phyloP scores from a whole-genome alignment of 192 early-diverging fungal genomes.

The Coemansia sp. region DNA sequence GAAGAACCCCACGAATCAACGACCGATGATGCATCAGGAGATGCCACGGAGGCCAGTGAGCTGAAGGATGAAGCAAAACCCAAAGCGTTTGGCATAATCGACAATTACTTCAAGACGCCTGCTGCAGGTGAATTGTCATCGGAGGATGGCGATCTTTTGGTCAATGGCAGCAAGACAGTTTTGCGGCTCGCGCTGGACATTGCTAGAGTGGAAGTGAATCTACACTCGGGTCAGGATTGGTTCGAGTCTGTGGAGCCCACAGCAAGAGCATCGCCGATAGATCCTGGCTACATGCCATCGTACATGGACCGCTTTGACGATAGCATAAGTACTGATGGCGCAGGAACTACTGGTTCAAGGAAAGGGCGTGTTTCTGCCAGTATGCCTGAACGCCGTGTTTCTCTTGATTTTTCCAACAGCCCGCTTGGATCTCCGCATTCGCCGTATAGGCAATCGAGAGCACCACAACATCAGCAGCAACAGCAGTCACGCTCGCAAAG shows the following conservation, averaged over 20 bases:
- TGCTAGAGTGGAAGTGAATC: conserved; percentile 40
- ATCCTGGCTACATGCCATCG: conserved; percentile 26
- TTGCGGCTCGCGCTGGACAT: conserved; percentile 30
- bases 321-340: conserved; percentile 3
- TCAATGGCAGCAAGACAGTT: conserved; percentile 12
- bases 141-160: conserved; percentile 12
- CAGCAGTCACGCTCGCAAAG: conserved; percentile 11
- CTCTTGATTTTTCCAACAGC: conserved; percentile 16
- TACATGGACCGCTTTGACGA: conserved; percentile 48
- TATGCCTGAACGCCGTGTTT: conserved; percentile 36
- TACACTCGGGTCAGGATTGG: conserved; percentile 53
- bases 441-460: conserved; percentile 9
- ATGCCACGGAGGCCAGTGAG: background rate
- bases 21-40: background rate
- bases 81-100: conserved; percentile 35
- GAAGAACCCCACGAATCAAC: background rate
- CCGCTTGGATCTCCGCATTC: conserved; percentile 19
- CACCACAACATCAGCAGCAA: background rate
- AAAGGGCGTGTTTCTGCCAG: conserved; percentile 31
- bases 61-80: background rate
- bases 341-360: background rate
- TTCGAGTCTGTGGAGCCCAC: conserved; percentile 24
- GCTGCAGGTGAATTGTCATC: conserved; percentile 23
- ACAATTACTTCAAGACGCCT: conserved; percentile 48
- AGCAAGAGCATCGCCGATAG: conserved; percentile 1